Evolutionary conservation across 2,329 filamentous ascomycete species (phyloP).

Genomic region (Clarireedia sp.): DNA sequence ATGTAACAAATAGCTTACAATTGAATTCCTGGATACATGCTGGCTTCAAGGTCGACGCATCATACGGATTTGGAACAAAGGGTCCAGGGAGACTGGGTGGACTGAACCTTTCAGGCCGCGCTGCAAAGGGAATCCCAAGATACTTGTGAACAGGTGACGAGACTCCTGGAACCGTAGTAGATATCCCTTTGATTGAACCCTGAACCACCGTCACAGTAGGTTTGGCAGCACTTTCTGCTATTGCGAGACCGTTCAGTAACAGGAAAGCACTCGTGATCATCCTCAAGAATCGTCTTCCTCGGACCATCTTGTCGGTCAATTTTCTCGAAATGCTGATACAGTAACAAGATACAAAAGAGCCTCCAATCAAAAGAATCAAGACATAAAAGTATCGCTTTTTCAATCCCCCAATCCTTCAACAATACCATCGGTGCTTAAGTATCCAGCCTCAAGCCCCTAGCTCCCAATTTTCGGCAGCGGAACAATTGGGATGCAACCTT

Average conservation of each 20-base stretch:
- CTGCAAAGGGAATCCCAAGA: slow-evolving; percentile 63
- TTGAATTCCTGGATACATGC: slow-evolving; percentile 5
- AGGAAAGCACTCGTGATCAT: neutral
- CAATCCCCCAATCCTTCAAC: no score
- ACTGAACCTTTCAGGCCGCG: slow-evolving; percentile 61
- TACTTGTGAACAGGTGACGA: slow-evolving; percentile 37
- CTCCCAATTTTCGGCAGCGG: no score
- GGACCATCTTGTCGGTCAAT: no score
- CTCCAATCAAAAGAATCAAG: no score
- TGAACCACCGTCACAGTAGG: neutral
- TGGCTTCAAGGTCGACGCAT: neutral
- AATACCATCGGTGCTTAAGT: no score
- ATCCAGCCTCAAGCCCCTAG: no score
- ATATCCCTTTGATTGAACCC: neutral
- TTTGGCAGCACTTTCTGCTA: neutral
- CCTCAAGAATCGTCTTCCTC: neutral
- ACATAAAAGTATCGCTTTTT: no score
- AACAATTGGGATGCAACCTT: no score
- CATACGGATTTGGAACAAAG: neutral
- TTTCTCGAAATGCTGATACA: no score
- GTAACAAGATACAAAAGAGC: no score
- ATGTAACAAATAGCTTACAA: neutral
- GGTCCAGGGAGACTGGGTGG: slow-evolving; percentile 39
- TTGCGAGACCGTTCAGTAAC: neutral
- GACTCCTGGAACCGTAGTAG: neutral